phyloP scores from a whole-genome alignment of 495 filamentous ascomycete genomes.

The Tuber umbilicatum region DNA sequence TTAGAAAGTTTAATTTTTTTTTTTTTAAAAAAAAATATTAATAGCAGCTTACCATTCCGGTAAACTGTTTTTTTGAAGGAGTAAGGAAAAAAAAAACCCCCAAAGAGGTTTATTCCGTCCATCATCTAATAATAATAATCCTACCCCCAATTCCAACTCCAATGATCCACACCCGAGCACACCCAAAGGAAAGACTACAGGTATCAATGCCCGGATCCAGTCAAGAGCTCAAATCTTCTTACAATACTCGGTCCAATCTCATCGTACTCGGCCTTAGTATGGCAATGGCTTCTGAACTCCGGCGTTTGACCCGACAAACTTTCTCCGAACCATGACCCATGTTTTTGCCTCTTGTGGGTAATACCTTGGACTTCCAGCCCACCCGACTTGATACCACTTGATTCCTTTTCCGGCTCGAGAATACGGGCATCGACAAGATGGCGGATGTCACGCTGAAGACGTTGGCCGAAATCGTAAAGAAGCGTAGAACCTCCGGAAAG shows the following conservation, averaged over 20 bases:
- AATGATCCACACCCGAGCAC: background rate
- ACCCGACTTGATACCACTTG: conserved; percentile 69
- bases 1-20: no score
- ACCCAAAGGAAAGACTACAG: background rate
- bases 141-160: background rate
- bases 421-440: conserved; percentile 89
- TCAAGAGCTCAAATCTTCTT: conserved; percentile 85
- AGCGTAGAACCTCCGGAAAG: conserved; percentile 92
- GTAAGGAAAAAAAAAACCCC: no score
- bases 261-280: conserved; percentile 96
- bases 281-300: conserved; percentile 98
- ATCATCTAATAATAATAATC: background rate
- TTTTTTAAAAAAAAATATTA: no score
- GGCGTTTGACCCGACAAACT: conserved; percentile 96
- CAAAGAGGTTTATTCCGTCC: background rate
- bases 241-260: conserved; percentile 94
- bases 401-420: conserved; percentile 79
- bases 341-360: conserved; percentile 88
- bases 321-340: conserved; percentile 97
- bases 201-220: conserved; percentile 67
- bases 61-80: no score
- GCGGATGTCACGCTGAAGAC: conserved; percentile 92
- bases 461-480: conserved; percentile 93
- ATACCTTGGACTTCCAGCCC: conserved; percentile 95
- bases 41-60: no score